These are phyloP conservation scores for Moesziomyces aphidis DNA, from an alignment of 1,284 basidiomycete species.

Conservation along the genomic window DNA sequence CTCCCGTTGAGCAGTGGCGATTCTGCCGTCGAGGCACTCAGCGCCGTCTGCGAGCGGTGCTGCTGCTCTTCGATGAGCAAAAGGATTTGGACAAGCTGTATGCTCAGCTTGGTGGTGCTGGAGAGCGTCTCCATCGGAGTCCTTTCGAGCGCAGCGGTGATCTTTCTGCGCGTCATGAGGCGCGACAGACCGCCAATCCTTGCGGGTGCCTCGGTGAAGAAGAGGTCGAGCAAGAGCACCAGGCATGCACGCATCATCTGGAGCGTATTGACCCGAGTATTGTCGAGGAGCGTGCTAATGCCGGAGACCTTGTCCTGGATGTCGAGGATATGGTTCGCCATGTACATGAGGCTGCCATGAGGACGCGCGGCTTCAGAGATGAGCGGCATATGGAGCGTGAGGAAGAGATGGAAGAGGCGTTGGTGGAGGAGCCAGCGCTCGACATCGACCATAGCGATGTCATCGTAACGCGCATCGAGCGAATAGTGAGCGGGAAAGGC, in stretches of 20 bases:
- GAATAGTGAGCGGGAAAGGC: constrained; percentile 42
- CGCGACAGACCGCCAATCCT: constrained; percentile 29
- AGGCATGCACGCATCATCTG: constrained; percentile 38
- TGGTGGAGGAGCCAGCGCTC: constrained; percentile 46
- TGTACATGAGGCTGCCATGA: constrained; percentile 43
- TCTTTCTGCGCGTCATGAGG: constrained; percentile 38
- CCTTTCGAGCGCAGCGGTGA: constrained; percentile 30
- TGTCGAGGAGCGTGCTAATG: constrained; percentile 22
- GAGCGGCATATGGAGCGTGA: constrained; percentile 43
- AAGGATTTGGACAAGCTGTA: constrained; percentile 23
- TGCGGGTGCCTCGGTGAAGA: constrained; percentile 17
- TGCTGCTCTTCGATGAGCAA: constrained; percentile 29
- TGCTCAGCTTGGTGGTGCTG: constrained; percentile 29
- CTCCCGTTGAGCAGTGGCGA: not conserved
- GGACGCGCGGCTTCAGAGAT: constrained; percentile 25
- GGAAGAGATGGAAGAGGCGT: constrained; percentile 29
- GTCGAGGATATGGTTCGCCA: constrained; percentile 39
- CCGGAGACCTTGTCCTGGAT: constrained; percentile 40
- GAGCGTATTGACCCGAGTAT: constrained; percentile 20
- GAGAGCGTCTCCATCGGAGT: constrained; percentile 25
- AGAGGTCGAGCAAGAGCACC: constrained; percentile 36
- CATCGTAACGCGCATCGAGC: constrained; percentile 32
- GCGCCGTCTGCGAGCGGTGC: constrained; percentile 12
- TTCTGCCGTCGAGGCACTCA: not conserved
- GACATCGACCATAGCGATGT: constrained; percentile 22